Evolutionary conservation across 2,329 filamentous ascomycete species (phyloP).

Genomic region (Phaeomoniella chlamydospora): DNA sequence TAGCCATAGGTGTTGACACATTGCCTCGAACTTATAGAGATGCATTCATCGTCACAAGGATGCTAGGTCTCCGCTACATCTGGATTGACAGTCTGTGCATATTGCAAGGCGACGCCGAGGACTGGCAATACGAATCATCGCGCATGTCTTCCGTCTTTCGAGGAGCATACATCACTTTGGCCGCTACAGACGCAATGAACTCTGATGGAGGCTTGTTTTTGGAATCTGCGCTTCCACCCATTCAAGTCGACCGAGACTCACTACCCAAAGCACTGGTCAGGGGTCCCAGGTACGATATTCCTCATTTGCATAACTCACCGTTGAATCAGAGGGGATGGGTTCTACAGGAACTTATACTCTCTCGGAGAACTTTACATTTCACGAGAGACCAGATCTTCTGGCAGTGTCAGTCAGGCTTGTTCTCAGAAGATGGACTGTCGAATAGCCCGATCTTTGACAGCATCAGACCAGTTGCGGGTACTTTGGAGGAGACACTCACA

Average conservation of each 20-base stretch:
- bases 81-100: slow-evolving; percentile 8
- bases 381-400: background rate
- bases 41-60: slow-evolving; percentile 3
- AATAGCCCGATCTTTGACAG: too few species aligned
- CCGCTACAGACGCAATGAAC: background rate
- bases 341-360: slow-evolving; percentile 1
- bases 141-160: slow-evolving; percentile 8
- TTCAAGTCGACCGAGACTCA: background rate
- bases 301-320: background rate
- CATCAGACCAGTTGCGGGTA: background rate
- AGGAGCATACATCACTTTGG: background rate
- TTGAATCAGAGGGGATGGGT: slow-evolving; percentile 1
- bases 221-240: background rate
- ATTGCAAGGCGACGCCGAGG: slow-evolving; percentile 6
- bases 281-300: background rate
- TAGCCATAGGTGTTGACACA: background rate
- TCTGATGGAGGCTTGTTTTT: background rate
- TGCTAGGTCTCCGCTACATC: slow-evolving; percentile 3
- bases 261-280: background rate
- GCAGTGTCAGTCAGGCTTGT: background rate
- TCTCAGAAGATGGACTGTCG: background rate
- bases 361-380: background rate
- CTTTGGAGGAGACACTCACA: background rate
- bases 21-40: slow-evolving; percentile 5
- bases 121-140: slow-evolving; percentile 8